Percentiles rank a stretch among this genome's conserved stretches.
These are phyloP conservation scores for Alternaria rosae DNA, from an alignment of 2,329 filamentous ascomycete genomes.

Conservation along the genomic window DNA sequence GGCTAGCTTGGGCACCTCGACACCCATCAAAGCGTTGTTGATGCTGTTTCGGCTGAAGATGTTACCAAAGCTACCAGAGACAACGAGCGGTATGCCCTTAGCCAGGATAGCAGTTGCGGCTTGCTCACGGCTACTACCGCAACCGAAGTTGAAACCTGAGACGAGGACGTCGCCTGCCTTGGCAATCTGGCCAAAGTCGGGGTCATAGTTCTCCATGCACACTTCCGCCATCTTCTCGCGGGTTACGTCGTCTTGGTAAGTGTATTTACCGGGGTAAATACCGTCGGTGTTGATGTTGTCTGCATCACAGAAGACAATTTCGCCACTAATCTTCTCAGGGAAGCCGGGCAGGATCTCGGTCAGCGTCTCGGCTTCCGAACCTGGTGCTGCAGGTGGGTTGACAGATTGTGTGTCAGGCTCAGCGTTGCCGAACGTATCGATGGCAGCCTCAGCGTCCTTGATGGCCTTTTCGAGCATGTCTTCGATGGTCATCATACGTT, in stretches of 20 bases:
- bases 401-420: constrained; percentile 43
- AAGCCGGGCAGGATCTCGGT: constrained; percentile 86
- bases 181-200: constrained; percentile 69
- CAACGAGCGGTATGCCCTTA: constrained; percentile 79
- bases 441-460: constrained; percentile 69
- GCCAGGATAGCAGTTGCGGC: constrained; percentile 87
- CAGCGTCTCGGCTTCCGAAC: constrained; percentile 45
- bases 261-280: constrained; percentile 92
- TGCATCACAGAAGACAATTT: constrained; percentile 86
- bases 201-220: constrained; percentile 94
- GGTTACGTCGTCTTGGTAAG: constrained; percentile 85
- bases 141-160: constrained; percentile 87
- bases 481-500: constrained; percentile 71
- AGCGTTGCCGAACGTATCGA: constrained; percentile 55
- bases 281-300: constrained; percentile 92
- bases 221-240: constrained; percentile 83
- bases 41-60: constrained; percentile 82
- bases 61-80: constrained; percentile 82
- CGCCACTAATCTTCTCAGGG: constrained; percentile 80
- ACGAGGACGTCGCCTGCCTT: constrained; percentile 81
- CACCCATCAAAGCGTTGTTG: constrained; percentile 77
- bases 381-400: constrained; percentile 41
- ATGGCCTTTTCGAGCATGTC: constrained; percentile 77
- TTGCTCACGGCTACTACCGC: constrained; percentile 81
- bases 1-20: constrained; percentile 74